Evolutionary conservation across 805 yeast genomes (phyloP), one percentile per base, ranked within the genome.

Genomic region (Candida xyloterini): DNA sequence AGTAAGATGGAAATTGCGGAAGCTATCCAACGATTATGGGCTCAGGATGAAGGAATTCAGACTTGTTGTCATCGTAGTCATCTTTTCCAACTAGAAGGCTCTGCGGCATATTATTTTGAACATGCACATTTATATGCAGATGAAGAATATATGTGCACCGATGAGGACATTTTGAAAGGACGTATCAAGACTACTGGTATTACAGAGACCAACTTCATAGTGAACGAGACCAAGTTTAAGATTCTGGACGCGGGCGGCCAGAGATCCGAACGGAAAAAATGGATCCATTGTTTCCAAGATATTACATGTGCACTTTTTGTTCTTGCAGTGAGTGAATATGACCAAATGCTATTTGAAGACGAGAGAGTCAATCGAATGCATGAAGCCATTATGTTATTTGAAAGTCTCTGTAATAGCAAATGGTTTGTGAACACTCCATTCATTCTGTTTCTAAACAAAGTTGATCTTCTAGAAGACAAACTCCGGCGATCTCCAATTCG

Each of bases 211-310:
- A 75, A 71, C 39, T 90, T 93, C 65, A 70, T 71, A 40, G 78
- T 91, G 45, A 68, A 69, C 35, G 77, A 79, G 8, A 73, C 79
- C 33, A 76, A 71, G 48, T 81, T 90, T 59, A 80, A 79, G 54
- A 86, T 93, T 29, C 66, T 89, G 30, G 99, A 93, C 69, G 98
- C 96, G 4, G 99, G 99, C 38, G 99, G 99, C 2, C 97, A 90
- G 65, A 67, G 96, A 45, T 78, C 87, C 15, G 97, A 90, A 60
- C 73, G 97, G 45, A 79, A 83, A 52, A 90, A 90, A 60, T 90
- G 97, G 97, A 85, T 90, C 47, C 96, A 89, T 57, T 87, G 95
- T 56, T 90, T 90, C 63, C 93, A 90, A 55, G 87, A 84, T 46
- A 85, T 91, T 35, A 84, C 95, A 0, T 85, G 95, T 3, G 83